Percentiles rank a stretch among this genome's conserved stretches.
These are phyloP conservation scores for Arabis alpina DNA, from an alignment of 345 rosid genomes.

Conservation along the genomic window DNA sequence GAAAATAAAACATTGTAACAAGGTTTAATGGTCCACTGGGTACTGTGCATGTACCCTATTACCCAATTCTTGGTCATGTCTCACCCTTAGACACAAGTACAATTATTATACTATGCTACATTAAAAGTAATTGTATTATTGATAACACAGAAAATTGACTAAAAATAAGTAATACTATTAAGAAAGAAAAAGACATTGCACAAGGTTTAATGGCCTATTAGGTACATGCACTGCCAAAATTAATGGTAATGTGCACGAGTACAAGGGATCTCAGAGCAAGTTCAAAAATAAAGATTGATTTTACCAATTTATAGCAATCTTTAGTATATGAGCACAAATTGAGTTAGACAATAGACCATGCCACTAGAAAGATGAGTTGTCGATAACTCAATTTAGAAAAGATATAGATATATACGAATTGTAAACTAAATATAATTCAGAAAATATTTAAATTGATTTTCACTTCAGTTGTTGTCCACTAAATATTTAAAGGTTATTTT, in stretches of 20 bases:
- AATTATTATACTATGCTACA: neutral
- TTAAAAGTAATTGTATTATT: no score
- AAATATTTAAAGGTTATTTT: neutral
- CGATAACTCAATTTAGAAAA: neutral
- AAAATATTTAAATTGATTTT: neutral
- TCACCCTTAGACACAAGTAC: neutral
- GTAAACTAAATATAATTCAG: neutral
- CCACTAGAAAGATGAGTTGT: neutral
- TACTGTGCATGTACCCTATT: neutral
- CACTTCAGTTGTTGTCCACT: neutral
- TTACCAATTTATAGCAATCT: neutral
- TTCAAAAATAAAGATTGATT: neutral
- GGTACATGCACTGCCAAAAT: neutral
- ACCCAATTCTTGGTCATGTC: neutral
- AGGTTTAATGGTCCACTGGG: no score
- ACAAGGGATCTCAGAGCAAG: neutral
- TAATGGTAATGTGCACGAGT: slow-evolving; percentile 9
- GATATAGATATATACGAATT: neutral
- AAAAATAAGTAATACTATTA: neutral
- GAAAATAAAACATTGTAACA: no score
- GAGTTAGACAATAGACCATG: neutral
- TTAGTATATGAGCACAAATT: neutral
- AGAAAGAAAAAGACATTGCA: neutral
- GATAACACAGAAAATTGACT: neutral
- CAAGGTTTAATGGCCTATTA: neutral